Evolutionary conservation across 495 filamentous ascomycete species (phyloP).

Genomic region (Pseudevernia furfuracea): DNA sequence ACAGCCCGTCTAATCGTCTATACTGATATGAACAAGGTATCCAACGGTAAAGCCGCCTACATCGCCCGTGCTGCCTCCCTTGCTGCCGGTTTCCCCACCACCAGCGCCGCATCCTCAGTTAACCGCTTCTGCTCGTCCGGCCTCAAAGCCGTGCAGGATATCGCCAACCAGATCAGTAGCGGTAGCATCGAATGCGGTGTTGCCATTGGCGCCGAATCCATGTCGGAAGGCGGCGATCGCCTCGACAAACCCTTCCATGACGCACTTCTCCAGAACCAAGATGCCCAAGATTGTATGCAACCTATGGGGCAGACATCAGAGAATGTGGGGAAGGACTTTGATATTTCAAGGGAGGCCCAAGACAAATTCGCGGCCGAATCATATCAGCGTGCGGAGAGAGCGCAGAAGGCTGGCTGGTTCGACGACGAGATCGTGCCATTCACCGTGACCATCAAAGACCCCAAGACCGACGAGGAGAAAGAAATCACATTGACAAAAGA

Average conservation of each 20-base stretch:
- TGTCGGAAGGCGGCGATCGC: conserved; percentile 64
- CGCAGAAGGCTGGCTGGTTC: conserved; percentile 89
- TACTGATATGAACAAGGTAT: conserved; percentile 52
- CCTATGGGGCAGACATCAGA: conserved; percentile 97
- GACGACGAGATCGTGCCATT: conserved; percentile 94
- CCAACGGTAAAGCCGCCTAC: conserved; percentile 80
- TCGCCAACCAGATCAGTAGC: conserved; percentile 75
- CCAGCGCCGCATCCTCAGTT: conserved; percentile 64
- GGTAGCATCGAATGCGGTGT: conserved; percentile 83
- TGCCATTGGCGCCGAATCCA: conserved; percentile 80
- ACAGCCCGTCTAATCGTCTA: neutral
- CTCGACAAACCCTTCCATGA: conserved; percentile 68
- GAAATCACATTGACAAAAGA: conserved; percentile 72
- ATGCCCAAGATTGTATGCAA: conserved; percentile 79
- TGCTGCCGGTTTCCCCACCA: conserved; percentile 90
- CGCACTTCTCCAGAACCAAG: conserved; percentile 64
- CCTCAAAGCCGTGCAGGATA: conserved; percentile 87
- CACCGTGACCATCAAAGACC: conserved; percentile 69
- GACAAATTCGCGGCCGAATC: conserved; percentile 82
- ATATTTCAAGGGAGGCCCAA: conserved; percentile 68
- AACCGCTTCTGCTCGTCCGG: conserved; percentile 98
- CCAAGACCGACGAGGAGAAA: conserved; percentile 68
- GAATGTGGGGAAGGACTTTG: conserved; percentile 90
- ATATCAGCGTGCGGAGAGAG: conserved; percentile 75
- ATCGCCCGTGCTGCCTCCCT: conserved; percentile 81